Evolutionary conservation across 306 rosid species (phyloP).

Genomic region (Malus orientalis): DNA sequence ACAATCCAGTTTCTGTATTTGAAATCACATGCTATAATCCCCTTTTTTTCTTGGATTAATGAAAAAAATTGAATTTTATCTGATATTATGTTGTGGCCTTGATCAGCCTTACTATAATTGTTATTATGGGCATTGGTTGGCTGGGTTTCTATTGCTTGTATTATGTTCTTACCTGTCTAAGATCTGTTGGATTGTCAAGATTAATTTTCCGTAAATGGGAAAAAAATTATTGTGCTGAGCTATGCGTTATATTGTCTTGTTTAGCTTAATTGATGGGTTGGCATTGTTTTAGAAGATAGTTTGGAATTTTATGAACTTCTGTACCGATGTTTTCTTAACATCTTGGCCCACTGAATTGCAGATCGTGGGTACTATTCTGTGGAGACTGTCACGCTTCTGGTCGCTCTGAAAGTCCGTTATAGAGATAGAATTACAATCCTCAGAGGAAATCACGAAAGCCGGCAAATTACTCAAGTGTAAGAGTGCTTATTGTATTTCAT

Average conservation of each 20-base stretch:
- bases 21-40: background rate
- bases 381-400: conserved; percentile 95
- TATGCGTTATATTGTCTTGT: background rate
- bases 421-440: conserved; percentile 98
- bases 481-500: conserved; percentile 21
- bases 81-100: background rate
- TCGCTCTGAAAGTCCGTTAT: conserved; percentile 94
- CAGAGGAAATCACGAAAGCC: conserved; percentile 95
- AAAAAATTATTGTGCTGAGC: background rate
- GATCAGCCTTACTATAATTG: background rate
- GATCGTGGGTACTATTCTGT: conserved; percentile 74
- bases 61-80: background rate
- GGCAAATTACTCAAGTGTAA: conserved; percentile 99
- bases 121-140: background rate
- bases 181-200: background rate
- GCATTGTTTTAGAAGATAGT: background rate
- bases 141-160: background rate
- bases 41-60: background rate
- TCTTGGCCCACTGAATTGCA: conserved; percentile 31
- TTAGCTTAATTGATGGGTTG: background rate
- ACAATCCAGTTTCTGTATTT: background rate
- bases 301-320: conserved; percentile 5
- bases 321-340: conserved; percentile 18
- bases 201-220: background rate
- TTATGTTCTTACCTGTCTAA: background rate